Evolutionary conservation across 176 grass and related monocot genomes (phyloP), one percentile per base, ranked within the genome.

Genomic region (Juncus effusus): DNA sequence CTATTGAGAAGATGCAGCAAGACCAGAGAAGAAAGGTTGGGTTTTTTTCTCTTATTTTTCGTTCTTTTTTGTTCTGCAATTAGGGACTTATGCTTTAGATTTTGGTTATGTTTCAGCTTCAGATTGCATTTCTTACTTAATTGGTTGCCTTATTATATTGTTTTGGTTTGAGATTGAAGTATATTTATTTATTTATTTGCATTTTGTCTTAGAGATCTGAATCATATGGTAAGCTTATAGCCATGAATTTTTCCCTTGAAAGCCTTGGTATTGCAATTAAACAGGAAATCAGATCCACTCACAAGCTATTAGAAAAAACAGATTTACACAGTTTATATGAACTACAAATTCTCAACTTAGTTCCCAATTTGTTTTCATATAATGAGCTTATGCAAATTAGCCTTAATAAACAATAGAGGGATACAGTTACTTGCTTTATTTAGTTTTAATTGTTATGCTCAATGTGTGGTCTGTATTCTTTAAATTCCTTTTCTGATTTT

Each of bases 1-100:
- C 64, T 65, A 15, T 63, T 52, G 36, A 63, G 40, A 69, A 52
- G 61, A 77, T 64, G 79, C 82, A 77, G 72, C 67, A 82, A 45
- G 82, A 75, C 58, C 79, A 74, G 72, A 73, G 40, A 67, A 82
- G 74, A 65, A 74, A 78, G 80, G 84, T 3, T 19, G 0, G 15
- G 4, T 51, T n/a, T 38, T 54, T 56, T 19, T 64, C n/a, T 62
- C 68, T 59, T 39, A 12, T 40, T 47, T 35, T 67, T 35, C 15
- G 61, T 13, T 36, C 19, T 10, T 38, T n/a, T 39, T 57, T 19
- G 4, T 0, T 40, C 54, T 57, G 54, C 49, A 8, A 13, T 16
- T 13, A 11, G 54, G 13, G 13, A 57, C 4, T 57, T 57, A 13
- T 5, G 10, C 5, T 4, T 57, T 57, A 57, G 47, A 47, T 47